Conservation (phyloP, 2,329 filamentous ascomycete species). For the Aspergillus intermedius region DNA sequence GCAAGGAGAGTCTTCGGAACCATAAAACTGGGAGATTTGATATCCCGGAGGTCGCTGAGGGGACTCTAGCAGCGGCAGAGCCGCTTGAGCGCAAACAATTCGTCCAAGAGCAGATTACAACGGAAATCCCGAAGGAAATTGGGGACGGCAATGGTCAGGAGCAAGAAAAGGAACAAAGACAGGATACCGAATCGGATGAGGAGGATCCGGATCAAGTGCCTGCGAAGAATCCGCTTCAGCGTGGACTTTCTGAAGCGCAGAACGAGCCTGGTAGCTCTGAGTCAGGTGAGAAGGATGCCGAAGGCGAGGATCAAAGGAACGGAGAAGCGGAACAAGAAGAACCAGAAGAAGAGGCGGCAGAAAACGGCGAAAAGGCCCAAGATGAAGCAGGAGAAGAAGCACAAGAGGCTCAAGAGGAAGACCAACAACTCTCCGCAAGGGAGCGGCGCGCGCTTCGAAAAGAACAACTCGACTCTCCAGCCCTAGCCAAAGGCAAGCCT, state of each 20-base stretch:
- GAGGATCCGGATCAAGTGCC: constrained; percentile 8
- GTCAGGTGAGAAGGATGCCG: constrained; percentile 17
- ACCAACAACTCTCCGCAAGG: constrained; percentile 31
- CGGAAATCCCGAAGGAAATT: constrained; percentile 15
- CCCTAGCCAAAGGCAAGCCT: constrained; percentile 1
- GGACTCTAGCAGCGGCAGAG: constrained; percentile 1
- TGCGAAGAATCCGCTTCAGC: constrained; percentile 13
- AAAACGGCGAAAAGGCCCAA: constrained; percentile 19
- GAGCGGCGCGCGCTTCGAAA: constrained; percentile 35
- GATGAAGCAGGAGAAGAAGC: constrained; percentile 28
- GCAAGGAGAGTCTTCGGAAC: constrained; percentile 74
- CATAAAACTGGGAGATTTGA: constrained; percentile 68
- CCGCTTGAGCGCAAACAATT: not conserved
- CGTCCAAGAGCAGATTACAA: not conserved
- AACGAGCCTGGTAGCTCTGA: constrained; percentile 13
- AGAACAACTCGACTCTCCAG: constrained; percentile 21
- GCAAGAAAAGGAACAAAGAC: constrained; percentile 3
- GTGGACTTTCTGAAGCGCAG: constrained; percentile 14
- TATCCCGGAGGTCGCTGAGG: constrained; percentile 16
- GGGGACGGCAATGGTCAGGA: constrained; percentile 13
- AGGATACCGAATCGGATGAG: constrained; percentile 18
- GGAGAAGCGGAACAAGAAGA: constrained; percentile 6
- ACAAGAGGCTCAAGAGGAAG: constrained; percentile 12
- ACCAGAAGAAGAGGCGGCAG: constrained; percentile 12
- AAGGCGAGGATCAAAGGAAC: constrained; percentile 27